phyloP scores from a whole-genome alignment of 495 filamentous ascomycete species.

The Tricharina praecox region DNA sequence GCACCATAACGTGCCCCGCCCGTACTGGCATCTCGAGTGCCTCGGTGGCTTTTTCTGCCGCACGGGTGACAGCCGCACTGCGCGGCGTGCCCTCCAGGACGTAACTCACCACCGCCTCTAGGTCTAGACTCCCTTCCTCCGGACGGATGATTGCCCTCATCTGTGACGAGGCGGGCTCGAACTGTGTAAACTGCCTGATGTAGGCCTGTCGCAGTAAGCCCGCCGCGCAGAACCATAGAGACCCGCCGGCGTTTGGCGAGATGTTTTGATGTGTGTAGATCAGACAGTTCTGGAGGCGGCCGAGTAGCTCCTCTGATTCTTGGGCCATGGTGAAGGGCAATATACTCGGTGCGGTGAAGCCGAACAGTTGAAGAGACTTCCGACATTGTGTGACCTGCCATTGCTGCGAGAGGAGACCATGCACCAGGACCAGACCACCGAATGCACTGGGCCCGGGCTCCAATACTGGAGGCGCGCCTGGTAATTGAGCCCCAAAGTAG shows the following conservation, averaged over 20 bases:
- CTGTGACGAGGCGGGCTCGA: not conserved
- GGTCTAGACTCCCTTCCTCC: not conserved
- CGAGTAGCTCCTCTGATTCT: constrained; percentile 4
- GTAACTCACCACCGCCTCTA: not conserved
- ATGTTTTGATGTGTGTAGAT: constrained; percentile 5
- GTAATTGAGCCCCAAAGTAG: not conserved
- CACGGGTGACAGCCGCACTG: not conserved
- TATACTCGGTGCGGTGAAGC: not conserved
- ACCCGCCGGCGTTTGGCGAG: not conserved
- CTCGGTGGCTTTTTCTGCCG: constrained; percentile 6
- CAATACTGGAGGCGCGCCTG: not conserved
- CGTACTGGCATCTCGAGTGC: constrained; percentile 1
- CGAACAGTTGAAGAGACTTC: not conserved
- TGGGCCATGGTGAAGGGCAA: constrained; percentile 1
- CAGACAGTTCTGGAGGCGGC: constrained; percentile 3
- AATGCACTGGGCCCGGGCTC: constrained; percentile 2
- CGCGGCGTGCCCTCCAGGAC: not conserved
- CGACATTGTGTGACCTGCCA: constrained; percentile 5
- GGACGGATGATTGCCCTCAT: constrained; percentile 3
- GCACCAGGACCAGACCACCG: constrained; percentile 3
- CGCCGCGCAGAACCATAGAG: constrained; percentile 1
- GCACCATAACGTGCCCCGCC: constrained; percentile 3
- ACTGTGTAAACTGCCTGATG: constrained; percentile 5
- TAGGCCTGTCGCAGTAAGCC: constrained; percentile 3
- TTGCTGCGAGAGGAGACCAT: constrained; percentile 2